phyloP scores from a whole-genome alignment of 164 flowering plant genomes.

The Kingdonia uniflora region DNA sequence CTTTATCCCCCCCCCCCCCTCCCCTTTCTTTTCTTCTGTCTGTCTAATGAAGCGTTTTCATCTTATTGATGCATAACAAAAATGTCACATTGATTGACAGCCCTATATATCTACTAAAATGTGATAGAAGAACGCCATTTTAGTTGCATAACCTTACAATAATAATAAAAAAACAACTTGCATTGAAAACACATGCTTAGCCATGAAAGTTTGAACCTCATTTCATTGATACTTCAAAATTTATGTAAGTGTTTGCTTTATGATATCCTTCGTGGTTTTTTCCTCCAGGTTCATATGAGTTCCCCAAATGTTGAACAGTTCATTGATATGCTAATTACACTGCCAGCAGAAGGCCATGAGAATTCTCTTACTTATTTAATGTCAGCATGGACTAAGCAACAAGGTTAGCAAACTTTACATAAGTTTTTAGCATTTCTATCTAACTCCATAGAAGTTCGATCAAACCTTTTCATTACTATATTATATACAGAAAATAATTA shows the following conservation, averaged over 20 bases:
- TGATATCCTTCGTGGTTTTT: not conserved
- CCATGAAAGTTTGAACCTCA: too few species aligned
- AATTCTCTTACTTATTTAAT: slow-evolving; percentile 70
- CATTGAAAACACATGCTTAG: too few species aligned
- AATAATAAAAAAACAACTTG: too few species aligned
- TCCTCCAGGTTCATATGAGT: slow-evolving; percentile 77
- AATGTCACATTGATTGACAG: too few species aligned
- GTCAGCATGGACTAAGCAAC: slow-evolving; percentile 90
- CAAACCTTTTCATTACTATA: too few species aligned
- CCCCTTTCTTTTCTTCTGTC: too few species aligned
- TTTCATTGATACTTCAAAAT: slow-evolving; percentile 35
- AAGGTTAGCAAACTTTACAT: slow-evolving; percentile 30
- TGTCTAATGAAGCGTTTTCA: too few species aligned
- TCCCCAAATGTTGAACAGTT: slow-evolving; percentile 68
- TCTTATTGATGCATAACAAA: too few species aligned
- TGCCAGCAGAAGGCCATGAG: slow-evolving; percentile 57
- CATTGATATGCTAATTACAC: slow-evolving; percentile 53
- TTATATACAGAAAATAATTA: too few species aligned
- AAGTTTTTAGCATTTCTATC: not conserved
- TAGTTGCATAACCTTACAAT: too few species aligned
- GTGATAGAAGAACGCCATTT: slow-evolving; percentile 52
- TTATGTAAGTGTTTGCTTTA: slow-evolving; percentile 3
- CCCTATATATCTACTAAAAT: slow-evolving; percentile 61
- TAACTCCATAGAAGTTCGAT: not conserved
- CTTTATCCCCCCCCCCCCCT: too few species aligned